phyloP scores from a whole-genome alignment of 73 alveolate genomes.

The Paramecium tetraurelia region DNA sequence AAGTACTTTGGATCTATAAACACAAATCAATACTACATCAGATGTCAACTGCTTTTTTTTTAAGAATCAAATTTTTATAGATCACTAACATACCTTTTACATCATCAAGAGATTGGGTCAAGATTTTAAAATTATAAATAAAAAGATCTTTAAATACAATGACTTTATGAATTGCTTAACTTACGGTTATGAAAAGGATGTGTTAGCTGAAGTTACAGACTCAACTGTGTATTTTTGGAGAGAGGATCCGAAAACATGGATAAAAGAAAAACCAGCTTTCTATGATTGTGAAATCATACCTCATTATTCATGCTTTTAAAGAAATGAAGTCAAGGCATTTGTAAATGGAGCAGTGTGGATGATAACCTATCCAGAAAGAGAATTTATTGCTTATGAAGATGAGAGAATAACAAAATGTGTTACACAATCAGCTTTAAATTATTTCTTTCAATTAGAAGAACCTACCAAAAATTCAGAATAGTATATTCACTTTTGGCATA shows the following conservation, averaged over 20 bases:
- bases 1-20: neutral
- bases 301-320: neutral
- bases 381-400: neutral
- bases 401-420: neutral
- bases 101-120: neutral
- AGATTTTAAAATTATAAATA: neutral
- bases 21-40: neutral
- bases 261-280: neutral
- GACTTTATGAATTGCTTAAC: neutral
- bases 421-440: neutral
- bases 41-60: neutral
- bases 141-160: neutral
- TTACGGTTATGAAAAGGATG: neutral
- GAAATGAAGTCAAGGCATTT: neutral
- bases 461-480: neutral
- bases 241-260: neutral
- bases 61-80: neutral
- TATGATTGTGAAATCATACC: neutral
- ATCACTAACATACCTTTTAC: neutral
- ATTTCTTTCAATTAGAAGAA: neutral
- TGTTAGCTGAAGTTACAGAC: neutral
- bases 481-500: neutral
- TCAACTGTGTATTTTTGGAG: neutral
- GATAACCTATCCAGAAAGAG: constrained; percentile 5
- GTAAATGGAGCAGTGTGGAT: neutral